A percentile compares a stretch with the other conserved stretches of the same genome.
Conservation (phyloP, 1,139 yeast species). For the Pichia kudriavzevii region DNA sequence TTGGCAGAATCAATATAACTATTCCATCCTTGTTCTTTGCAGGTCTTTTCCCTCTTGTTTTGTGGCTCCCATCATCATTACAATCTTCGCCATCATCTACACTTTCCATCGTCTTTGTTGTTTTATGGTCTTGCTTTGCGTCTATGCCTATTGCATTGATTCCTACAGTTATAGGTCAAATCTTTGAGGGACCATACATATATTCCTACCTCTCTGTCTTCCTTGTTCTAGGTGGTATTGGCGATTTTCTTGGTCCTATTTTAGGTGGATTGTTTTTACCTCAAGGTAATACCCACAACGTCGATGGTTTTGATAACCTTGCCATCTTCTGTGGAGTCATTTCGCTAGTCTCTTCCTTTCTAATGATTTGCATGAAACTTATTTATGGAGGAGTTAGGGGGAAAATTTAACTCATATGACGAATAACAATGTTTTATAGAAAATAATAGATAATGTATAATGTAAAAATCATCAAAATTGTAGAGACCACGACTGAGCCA, state of each 20-base stretch:
- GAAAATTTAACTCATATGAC: too few species aligned
- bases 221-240: conserved; percentile 24
- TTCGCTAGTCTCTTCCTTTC: conserved; percentile 17
- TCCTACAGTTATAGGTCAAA: conserved; percentile 27
- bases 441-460: too few species aligned
- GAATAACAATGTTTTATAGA: too few species aligned
- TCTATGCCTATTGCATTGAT: conserved; percentile 27
- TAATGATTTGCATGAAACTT: too few species aligned
- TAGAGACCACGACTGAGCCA: too few species aligned
- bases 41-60: conserved; percentile 35
- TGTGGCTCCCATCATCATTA: conserved; percentile 42
- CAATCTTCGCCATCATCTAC: conserved; percentile 32
- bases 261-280: conserved; percentile 29
- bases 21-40: conserved; percentile 30
- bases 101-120: conserved; percentile 28
- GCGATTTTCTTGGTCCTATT: conserved; percentile 27
- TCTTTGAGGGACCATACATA: conserved; percentile 22
- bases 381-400: too few species aligned
- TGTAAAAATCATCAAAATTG: too few species aligned
- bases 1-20: conserved; percentile 40
- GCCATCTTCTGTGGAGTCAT: conserved; percentile 24
- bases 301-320: conserved; percentile 22
- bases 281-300: conserved; percentile 17
- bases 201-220: conserved; percentile 25
- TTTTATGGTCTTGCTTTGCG: conserved; percentile 29